These are phyloP conservation scores for Tricholoma sp. DNA, from an alignment of 768 basidiomycete species.

Conservation along the genomic window DNA sequence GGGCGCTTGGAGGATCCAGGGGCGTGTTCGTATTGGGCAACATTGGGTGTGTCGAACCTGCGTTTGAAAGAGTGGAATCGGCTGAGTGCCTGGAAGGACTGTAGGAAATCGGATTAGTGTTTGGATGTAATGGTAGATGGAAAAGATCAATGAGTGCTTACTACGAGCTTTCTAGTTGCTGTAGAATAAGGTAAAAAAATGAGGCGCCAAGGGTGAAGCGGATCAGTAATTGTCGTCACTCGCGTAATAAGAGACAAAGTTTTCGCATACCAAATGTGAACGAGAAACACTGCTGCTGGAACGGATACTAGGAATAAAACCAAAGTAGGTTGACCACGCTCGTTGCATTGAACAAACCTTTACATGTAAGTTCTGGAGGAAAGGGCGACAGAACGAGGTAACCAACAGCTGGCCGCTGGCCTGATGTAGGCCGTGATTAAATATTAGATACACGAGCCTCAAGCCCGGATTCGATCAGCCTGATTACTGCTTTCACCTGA, in stretches of 20 bases:
- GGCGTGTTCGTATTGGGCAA: conserved; percentile 8
- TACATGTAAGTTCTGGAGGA: no score
- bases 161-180: neutral
- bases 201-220: neutral
- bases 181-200: neutral
- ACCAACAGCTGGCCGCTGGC: no score
- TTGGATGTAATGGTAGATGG: neutral
- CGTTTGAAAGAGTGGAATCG: conserved; percentile 17
- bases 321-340: neutral
- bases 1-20: conserved; percentile 15
- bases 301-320: neutral
- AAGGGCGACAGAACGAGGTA: no score
- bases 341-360: neutral
- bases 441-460: no score
- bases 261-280: neutral
- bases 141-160: neutral
- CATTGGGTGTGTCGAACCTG: conserved; percentile 17
- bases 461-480: no score
- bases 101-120: neutral
- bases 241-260: neutral
- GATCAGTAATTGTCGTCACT: neutral
- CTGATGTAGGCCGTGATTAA: no score
- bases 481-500: no score
- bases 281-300: neutral
- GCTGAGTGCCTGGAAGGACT: conserved; percentile 17